Conservation (phyloP, 2,329 filamentous ascomycete genomes). For the Metarhizium humberi region DNA sequence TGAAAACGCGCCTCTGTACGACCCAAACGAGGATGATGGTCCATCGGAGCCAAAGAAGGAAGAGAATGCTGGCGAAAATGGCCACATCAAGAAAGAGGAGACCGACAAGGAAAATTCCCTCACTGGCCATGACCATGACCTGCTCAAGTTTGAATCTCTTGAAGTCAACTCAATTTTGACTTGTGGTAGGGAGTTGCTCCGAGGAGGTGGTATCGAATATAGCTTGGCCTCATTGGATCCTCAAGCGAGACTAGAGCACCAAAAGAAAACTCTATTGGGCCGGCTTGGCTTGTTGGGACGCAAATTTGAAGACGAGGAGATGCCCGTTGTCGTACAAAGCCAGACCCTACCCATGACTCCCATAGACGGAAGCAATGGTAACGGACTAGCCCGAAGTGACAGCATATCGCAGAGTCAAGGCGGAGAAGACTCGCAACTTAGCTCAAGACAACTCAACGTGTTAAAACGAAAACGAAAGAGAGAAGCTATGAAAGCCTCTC, state of each 20-base stretch:
- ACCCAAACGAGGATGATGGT: conserved; percentile 73
- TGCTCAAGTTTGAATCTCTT: conserved; percentile 64
- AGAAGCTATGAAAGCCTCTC: conserved; percentile 73
- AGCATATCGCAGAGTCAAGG: conserved; percentile 29
- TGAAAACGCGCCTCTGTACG: conserved; percentile 76
- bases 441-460: conserved; percentile 88
- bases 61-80: conserved; percentile 25
- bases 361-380: conserved; percentile 30
- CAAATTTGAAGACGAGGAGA: conserved; percentile 75
- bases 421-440: conserved; percentile 63
- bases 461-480: conserved; percentile 90
- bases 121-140: conserved; percentile 51
- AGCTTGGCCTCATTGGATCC: conserved; percentile 74
- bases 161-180: conserved; percentile 73
- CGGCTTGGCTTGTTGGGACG: conserved; percentile 79
- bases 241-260: conserved; percentile 68
- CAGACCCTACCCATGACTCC: conserved; percentile 33
- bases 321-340: conserved; percentile 45
- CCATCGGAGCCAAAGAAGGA: conserved; percentile 31
- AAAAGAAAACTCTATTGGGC: conserved; percentile 78
- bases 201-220: conserved; percentile 81
- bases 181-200: conserved; percentile 73
- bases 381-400: conserved; percentile 24
- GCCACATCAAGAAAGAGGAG: conserved; percentile 52
- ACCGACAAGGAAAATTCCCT: conserved; percentile 34